Evolutionary conservation across 805 yeast species (phyloP).

Genomic region (Scheffersomyces spartinae): DNA sequence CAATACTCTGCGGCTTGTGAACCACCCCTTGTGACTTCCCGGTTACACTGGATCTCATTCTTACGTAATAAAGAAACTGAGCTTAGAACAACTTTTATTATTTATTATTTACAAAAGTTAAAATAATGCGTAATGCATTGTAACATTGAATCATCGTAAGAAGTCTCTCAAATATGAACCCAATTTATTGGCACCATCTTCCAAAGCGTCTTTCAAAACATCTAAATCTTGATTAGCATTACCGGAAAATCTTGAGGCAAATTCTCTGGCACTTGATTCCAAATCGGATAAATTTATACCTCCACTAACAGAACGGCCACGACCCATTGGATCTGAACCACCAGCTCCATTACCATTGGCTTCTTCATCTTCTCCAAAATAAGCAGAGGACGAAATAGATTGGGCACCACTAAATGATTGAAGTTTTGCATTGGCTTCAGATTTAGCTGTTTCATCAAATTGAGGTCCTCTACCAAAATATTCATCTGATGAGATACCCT

Average conservation of each 20-base stretch:
- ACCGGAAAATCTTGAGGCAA: slow-evolving; percentile 57
- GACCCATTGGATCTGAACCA: slow-evolving; percentile 14
- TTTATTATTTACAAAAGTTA: no score
- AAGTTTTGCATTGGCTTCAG: slow-evolving; percentile 73
- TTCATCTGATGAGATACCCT: slow-evolving; percentile 94
- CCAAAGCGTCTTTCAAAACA: slow-evolving; percentile 81
- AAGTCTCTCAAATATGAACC: slow-evolving; percentile 83
- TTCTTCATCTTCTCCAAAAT: slow-evolving; percentile 78
- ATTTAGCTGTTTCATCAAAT: slow-evolving; percentile 65
- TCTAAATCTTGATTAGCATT: slow-evolving; percentile 85
- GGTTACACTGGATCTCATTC: no score
- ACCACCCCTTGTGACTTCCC: no score
- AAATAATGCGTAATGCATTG: no score
- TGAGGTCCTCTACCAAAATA: slow-evolving; percentile 76
- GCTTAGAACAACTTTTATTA: no score
- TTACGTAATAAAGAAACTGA: no score
- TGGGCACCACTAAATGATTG: slow-evolving; percentile 78
- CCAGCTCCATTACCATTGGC: slow-evolving; percentile 18
- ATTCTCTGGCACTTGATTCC: slow-evolving; percentile 47
- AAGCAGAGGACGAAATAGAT: slow-evolving; percentile 83
- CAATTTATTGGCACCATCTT: slow-evolving; percentile 84
- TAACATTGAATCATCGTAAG: no score
- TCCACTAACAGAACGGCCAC: slow-evolving; percentile 11
- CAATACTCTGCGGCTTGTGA: no score
- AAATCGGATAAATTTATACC: slow-evolving; percentile 32